Percentiles rank a stretch among this genome's conserved stretches.
Evolutionary conservation across 768 basidiomycete genomes (phyloP).

Genomic region (Exsudoporus frostii): DNA sequence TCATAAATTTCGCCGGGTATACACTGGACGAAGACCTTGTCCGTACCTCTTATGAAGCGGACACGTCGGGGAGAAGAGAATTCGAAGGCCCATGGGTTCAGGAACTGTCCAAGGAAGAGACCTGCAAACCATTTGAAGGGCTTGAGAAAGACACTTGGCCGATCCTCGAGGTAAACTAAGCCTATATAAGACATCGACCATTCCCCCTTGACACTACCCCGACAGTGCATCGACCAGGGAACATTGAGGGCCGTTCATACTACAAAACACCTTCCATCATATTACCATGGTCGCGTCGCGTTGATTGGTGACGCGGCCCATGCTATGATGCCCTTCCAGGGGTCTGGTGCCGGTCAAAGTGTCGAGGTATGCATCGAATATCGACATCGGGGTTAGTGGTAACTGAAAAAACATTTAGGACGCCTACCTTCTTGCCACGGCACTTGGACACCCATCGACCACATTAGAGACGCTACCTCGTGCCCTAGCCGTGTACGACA

Average conservation of each 20-base stretch:
- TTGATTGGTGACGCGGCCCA: slow-evolving; percentile 44
- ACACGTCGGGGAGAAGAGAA: slow-evolving; percentile 10
- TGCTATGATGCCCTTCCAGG: slow-evolving; percentile 42
- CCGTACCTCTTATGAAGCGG: slow-evolving; percentile 37
- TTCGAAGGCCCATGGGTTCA: slow-evolving; percentile 46
- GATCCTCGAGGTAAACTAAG: slow-evolving; percentile 46
- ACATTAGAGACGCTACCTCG: slow-evolving; percentile 36
- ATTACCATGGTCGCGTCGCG: slow-evolving; percentile 51
- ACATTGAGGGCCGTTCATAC: slow-evolving; percentile 65
- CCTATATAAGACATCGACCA: neutral
- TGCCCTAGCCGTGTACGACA: slow-evolving; percentile 47
- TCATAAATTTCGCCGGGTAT: slow-evolving; percentile 65
- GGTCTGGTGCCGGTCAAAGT: slow-evolving; percentile 43
- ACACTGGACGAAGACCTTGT: slow-evolving; percentile 49
- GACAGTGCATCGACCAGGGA: slow-evolving; percentile 51
- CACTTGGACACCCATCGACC: slow-evolving; percentile 43
- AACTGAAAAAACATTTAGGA: slow-evolving; percentile 22
- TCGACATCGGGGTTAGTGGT: neutral
- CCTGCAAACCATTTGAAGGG: slow-evolving; percentile 41
- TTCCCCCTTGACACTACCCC: slow-evolving; percentile 1
- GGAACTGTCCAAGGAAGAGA: slow-evolving; percentile 42
- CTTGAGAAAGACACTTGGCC: slow-evolving; percentile 63
- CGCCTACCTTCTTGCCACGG: slow-evolving; percentile 35
- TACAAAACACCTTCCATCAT: slow-evolving; percentile 48
- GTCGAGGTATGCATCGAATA: slow-evolving; percentile 38